A percentile compares a stretch with the other conserved stretches of the same genome.
These are phyloP conservation scores for Podospora didyma DNA, from an alignment of 495 filamentous ascomycete genomes.

Conservation along the genomic window DNA sequence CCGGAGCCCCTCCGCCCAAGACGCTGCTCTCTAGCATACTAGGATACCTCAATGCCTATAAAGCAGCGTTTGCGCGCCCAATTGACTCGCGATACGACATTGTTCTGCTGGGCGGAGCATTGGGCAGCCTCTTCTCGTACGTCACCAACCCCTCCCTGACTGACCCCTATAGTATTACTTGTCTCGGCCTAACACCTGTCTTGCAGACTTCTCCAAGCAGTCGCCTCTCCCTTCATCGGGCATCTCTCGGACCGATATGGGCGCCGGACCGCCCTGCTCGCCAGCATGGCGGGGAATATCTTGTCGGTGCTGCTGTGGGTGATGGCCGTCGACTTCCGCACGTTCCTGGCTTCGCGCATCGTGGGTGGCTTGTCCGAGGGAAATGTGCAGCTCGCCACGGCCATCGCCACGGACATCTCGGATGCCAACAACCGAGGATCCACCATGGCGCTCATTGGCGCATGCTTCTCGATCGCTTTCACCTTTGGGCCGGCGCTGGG, in stretches of 20 bases:
- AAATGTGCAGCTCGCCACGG: constrained; percentile 93
- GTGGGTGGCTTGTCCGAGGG: constrained; percentile 94
- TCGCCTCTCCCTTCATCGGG: constrained; percentile 90
- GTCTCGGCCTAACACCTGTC: constrained; percentile 5
- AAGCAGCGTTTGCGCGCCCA: constrained; percentile 84
- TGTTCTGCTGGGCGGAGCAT: constrained; percentile 88
- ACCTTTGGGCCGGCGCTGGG: constrained; percentile 92
- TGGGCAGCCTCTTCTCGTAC: constrained; percentile 84
- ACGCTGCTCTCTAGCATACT: constrained; percentile 76
- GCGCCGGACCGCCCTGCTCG: constrained; percentile 80
- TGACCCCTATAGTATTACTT: background rate
- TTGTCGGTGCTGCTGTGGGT: constrained; percentile 92
- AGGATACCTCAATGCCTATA: constrained; percentile 86
- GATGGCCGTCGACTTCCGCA: constrained; percentile 85
- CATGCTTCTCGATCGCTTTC: constrained; percentile 95
- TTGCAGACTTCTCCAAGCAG: constrained; percentile 69
- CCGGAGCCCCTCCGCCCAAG: constrained; percentile 41
- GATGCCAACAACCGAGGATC: constrained; percentile 74
- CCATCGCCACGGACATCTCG: constrained; percentile 94
- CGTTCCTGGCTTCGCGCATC: constrained; percentile 86
- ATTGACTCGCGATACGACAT: constrained; percentile 97
- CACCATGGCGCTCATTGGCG: constrained; percentile 94
- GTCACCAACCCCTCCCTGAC: constrained; percentile 4
- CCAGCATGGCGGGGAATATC: constrained; percentile 94
- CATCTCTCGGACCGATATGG: constrained; percentile 85